Conservation (phyloP, 139 green algal genomes). For the Chlorella vulgaris region DNA sequence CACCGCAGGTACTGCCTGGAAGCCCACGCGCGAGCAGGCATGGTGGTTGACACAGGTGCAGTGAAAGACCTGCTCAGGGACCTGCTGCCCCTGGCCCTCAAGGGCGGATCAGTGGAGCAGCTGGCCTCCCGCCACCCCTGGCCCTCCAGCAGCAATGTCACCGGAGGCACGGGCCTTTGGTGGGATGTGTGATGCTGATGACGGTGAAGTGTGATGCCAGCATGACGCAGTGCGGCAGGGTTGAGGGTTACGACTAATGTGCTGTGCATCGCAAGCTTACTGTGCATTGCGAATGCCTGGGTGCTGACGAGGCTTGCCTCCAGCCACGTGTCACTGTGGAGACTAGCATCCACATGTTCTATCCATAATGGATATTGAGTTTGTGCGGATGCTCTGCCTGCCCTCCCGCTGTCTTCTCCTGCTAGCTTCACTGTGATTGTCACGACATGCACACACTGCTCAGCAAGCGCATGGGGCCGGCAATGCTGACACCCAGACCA, state of each 20-base stretch:
- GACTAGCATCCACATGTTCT: too few species aligned
- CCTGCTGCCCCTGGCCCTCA: conserved; percentile 57
- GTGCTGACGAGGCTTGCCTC: too few species aligned
- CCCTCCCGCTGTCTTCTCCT: too few species aligned
- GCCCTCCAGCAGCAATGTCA: conserved; percentile 25
- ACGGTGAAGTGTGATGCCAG: neutral
- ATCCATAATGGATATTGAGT: too few species aligned
- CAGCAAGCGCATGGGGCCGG: too few species aligned
- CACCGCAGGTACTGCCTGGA: conserved; percentile 71
- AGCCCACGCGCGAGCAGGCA: conserved; percentile 64
- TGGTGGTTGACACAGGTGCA: conserved; percentile 66
- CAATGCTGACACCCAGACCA: too few species aligned
- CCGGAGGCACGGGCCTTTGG: conserved; percentile 42
- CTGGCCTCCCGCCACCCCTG: conserved; percentile 43
- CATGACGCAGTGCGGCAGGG: neutral
- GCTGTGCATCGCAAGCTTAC: too few species aligned
- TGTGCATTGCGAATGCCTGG: too few species aligned
- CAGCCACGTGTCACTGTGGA: too few species aligned
- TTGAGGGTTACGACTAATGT: neutral
- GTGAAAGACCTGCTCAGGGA: conserved; percentile 56
- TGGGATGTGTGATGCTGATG: conserved; percentile 41
- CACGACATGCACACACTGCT: too few species aligned
- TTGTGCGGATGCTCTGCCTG: too few species aligned
- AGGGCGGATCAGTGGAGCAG: conserved; percentile 12
- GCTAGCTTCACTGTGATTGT: too few species aligned